phyloP scores from a whole-genome alignment of 768 basidiomycete genomes.

The Crucibulum laeve region DNA sequence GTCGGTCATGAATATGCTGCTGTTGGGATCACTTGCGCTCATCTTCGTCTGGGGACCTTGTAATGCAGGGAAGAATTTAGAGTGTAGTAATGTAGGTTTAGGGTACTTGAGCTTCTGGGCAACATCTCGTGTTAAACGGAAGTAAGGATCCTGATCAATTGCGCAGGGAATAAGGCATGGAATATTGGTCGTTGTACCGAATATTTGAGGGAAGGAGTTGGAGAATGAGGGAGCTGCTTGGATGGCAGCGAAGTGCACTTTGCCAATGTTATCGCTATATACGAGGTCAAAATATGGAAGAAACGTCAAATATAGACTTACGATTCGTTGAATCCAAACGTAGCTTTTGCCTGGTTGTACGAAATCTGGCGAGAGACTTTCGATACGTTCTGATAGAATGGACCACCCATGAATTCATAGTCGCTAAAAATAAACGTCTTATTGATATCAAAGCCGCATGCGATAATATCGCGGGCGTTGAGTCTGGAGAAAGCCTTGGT shows the following conservation, averaged over 20 bases:
- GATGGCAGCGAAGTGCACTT: conserved; percentile 92
- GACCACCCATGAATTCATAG: conserved; percentile 83
- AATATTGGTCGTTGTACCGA: conserved; percentile 74
- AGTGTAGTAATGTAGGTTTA: conserved; percentile 88
- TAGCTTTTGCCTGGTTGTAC: conserved; percentile 88
- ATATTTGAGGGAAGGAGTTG: conserved; percentile 98
- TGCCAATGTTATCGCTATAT: conserved; percentile 92
- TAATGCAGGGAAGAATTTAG: conserved; percentile 97
- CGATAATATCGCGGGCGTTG: conserved; percentile 96
- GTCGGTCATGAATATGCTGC: conserved; percentile 95
- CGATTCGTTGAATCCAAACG: conserved; percentile 97
- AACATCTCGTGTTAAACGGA: conserved; percentile 95
- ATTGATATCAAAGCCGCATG: conserved; percentile 86
- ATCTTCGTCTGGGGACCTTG: conserved; percentile 99
- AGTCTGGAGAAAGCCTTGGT: conserved; percentile 74
- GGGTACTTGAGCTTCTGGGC: conserved; percentile 93
- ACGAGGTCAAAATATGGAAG: neutral
- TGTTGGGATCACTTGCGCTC: conserved; percentile 93
- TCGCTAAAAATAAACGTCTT: conserved; percentile 98
- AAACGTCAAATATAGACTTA: conserved; percentile 36
- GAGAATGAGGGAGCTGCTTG: conserved; percentile 97
- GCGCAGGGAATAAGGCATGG: conserved; percentile 97
- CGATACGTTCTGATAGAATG: conserved; percentile 93
- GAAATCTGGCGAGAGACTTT: conserved; percentile 92
- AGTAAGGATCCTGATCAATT: conserved; percentile 97